Evolutionary conservation across 345 rosid species (phyloP).

Genomic region (Tarenaya hassleriana): DNA sequence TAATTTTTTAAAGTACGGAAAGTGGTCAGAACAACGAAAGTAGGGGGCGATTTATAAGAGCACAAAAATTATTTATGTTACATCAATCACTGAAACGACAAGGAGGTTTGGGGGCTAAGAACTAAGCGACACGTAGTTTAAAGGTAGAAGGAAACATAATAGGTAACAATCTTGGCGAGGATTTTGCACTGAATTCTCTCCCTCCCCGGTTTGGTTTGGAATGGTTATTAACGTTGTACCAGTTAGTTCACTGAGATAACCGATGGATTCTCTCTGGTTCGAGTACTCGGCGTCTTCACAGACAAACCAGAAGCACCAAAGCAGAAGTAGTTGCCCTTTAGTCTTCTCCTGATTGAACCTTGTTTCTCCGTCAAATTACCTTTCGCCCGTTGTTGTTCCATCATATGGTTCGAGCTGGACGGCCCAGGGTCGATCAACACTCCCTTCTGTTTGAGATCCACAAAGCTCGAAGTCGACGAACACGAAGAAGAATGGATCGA

Average conservation of each 20-base stretch:
- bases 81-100: constrained; percentile 4
- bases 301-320: constrained; percentile 51
- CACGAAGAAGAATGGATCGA: constrained; percentile 36
- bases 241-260: constrained; percentile 36
- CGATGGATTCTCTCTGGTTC: constrained; percentile 38
- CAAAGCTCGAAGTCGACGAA: constrained; percentile 41
- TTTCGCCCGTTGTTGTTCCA: constrained; percentile 30
- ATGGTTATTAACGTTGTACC: background rate
- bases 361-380: constrained; percentile 30
- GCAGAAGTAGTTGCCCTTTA: constrained; percentile 63
- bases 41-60: too few relatives aligned
- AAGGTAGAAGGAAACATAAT: background rate
- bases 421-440: constrained; percentile 41
- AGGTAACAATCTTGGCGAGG: background rate
- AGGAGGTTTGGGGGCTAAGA: background rate
- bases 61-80: too few relatives aligned
- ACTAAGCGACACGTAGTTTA: constrained; percentile 11
- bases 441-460: constrained; percentile 59
- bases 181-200: constrained; percentile 2
- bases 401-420: constrained; percentile 34
- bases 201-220: constrained; percentile 4
- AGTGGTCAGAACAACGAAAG: too few relatives aligned
- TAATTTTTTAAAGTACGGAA: too few relatives aligned
- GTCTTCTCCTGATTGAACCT: constrained; percentile 33
- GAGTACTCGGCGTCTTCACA: constrained; percentile 37